These are phyloP conservation scores for Lipomyces orientalis DNA, from an alignment of 805 yeast genomes.

Conservation along the genomic window DNA sequence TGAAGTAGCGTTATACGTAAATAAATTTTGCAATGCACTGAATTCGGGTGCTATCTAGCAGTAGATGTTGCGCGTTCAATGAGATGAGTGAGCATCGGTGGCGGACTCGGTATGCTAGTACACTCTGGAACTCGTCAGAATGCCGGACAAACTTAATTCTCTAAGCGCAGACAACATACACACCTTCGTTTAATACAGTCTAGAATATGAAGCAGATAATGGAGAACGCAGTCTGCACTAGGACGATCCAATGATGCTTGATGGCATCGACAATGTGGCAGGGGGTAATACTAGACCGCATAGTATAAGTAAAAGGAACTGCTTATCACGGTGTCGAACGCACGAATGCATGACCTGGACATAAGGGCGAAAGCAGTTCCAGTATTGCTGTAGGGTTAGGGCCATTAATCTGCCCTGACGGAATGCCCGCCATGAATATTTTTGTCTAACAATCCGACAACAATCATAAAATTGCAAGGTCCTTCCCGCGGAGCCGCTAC, in stretches of 20 bases:
- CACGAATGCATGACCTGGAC: background rate
- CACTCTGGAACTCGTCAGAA: background rate
- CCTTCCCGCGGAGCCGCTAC: background rate
- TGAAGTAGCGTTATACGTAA: background rate
- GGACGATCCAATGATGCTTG: background rate
- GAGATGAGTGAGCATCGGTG: background rate
- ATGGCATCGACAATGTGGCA: background rate
- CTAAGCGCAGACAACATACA: no score
- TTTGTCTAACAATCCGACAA: no score
- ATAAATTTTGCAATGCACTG: background rate
- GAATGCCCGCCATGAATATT: no score
- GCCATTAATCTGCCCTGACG: background rate
- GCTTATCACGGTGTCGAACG: background rate
- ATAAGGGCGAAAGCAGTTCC: background rate
- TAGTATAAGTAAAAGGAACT: no score
- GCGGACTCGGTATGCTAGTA: background rate
- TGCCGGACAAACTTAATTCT: no score
- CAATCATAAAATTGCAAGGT: background rate
- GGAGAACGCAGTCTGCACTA: background rate
- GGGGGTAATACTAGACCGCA: background rate
- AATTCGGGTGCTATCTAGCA: background rate
- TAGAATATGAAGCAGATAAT: background rate
- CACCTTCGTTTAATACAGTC: background rate
- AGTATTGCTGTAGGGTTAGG: background rate
- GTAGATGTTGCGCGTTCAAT: background rate